Conservation (phyloP, 2,329 filamentous ascomycete species). For the Colletotrichum aenigma region DNA sequence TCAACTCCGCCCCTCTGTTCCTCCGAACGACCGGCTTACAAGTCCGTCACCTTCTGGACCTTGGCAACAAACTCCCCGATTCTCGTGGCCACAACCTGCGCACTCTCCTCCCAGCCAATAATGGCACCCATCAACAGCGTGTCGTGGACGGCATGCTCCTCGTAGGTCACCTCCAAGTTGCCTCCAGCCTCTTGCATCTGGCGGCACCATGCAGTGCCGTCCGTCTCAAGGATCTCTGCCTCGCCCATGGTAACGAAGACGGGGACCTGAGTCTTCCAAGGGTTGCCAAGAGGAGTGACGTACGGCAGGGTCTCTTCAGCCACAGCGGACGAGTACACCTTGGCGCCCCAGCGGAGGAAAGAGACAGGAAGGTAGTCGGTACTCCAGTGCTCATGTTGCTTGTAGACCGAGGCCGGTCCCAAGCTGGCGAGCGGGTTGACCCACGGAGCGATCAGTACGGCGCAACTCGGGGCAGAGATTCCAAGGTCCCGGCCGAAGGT, state of each 20-base stretch:
- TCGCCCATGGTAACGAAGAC: constrained; percentile 1
- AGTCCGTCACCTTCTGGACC: not conserved
- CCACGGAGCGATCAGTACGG: not conserved
- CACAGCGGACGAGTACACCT: not conserved
- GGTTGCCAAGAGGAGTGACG: not conserved
- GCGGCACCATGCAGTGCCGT: not conserved
- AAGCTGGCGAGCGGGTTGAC: constrained; percentile 5
- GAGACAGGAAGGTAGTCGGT: constrained; percentile 5
- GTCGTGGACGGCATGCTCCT: not conserved
- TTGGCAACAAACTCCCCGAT: not conserved
- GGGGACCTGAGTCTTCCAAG: not conserved
- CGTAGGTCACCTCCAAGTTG: not conserved
- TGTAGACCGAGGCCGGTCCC: not conserved
- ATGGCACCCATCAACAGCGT: not conserved
- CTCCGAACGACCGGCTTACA: not conserved
- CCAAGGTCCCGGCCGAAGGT: not conserved
- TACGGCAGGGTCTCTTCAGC: not conserved
- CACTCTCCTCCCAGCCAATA: constrained; percentile 1
- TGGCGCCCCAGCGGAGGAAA: constrained; percentile 7
- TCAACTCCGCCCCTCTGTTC: not conserved
- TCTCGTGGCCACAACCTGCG: not conserved
- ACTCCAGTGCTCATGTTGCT: constrained; percentile 1
- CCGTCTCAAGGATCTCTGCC: not conserved
- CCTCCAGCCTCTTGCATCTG: not conserved
- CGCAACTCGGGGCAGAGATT: not conserved